phyloP scores from a whole-genome alignment of 1,139 yeast species.

The Lodderomyces margitis region DNA sequence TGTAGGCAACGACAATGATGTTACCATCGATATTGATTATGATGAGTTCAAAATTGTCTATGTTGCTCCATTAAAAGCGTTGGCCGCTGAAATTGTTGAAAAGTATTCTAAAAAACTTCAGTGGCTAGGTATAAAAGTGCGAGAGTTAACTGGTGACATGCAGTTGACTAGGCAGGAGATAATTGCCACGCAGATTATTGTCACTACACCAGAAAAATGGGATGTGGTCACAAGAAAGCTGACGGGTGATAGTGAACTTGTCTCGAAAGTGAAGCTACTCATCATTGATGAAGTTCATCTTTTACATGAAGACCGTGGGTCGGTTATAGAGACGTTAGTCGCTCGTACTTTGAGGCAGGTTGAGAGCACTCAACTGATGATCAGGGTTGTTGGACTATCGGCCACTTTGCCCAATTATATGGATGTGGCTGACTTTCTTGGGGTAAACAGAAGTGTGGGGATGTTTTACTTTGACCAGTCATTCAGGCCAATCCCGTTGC shows the following conservation, averaged over 20 bases:
- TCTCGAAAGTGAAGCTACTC: constrained; percentile 76
- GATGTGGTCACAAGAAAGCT: constrained; percentile 95
- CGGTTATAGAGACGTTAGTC: constrained; percentile 92
- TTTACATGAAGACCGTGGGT: constrained; percentile 96
- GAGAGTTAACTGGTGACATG: constrained; percentile 97
- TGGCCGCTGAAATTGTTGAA: constrained; percentile 96
- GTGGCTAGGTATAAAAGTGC: constrained; percentile 82
- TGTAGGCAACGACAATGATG: constrained; percentile 45
- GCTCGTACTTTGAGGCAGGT: constrained; percentile 95
- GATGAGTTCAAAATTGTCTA: constrained; percentile 88
- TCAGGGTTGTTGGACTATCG: constrained; percentile 92
- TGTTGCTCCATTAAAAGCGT: constrained; percentile 93
- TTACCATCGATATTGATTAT: constrained; percentile 63
- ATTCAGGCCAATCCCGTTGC: constrained; percentile 90
- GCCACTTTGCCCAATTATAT: constrained; percentile 93
- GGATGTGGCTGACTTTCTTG: constrained; percentile 94
- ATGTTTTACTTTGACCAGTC: constrained; percentile 93
- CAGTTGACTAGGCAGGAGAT: constrained; percentile 85
- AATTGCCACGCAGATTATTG: constrained; percentile 81
- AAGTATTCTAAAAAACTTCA: constrained; percentile 75
- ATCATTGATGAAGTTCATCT: constrained; percentile 96
- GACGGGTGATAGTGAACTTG: constrained; percentile 81
- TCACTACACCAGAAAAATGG: constrained; percentile 99
- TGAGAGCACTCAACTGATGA: constrained; percentile 90
- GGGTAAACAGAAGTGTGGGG: constrained; percentile 86